Percentiles rank a stretch among this genome's conserved stretches.
Evolutionary conservation across 768 basidiomycete genomes (phyloP).

Genomic region (Tremella fuciformis): DNA sequence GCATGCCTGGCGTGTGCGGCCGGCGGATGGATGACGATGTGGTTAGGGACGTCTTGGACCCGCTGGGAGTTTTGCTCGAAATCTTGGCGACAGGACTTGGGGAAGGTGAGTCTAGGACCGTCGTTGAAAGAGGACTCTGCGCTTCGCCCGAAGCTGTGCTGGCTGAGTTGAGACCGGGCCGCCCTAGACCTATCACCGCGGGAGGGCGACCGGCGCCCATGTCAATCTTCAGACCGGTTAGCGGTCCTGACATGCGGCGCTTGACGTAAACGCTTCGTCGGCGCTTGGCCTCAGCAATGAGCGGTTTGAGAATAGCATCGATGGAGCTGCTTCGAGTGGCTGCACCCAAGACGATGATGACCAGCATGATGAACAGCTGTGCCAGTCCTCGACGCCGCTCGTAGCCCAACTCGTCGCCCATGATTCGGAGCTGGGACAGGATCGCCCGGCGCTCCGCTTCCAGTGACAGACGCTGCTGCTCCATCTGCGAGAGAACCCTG

Average conservation of each 20-base stretch:
- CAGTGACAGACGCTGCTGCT: slow-evolving; percentile 61
- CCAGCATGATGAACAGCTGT: slow-evolving; percentile 77
- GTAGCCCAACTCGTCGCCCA: slow-evolving; percentile 79
- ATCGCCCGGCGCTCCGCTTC: slow-evolving; percentile 71
- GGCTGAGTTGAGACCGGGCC: slow-evolving; percentile 6
- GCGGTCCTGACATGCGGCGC: slow-evolving; percentile 19
- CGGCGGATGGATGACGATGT: slow-evolving; percentile 5
- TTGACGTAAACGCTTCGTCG: slow-evolving; percentile 19
- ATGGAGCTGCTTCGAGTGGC: slow-evolving; percentile 55
- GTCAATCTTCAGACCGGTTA: slow-evolving; percentile 32
- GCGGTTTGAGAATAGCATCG: slow-evolving; percentile 36
- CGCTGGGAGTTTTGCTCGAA: slow-evolving; percentile 1
- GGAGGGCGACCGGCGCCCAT: slow-evolving; percentile 29
- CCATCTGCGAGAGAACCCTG: slow-evolving; percentile 65
- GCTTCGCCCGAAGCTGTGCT: no score
- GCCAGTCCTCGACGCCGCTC: slow-evolving; percentile 88
- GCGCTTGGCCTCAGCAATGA: slow-evolving; percentile 38
- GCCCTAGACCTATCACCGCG: slow-evolving; percentile 24
- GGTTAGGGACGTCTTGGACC: slow-evolving; percentile 2
- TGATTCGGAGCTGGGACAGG: slow-evolving; percentile 65
- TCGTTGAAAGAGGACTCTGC: neutral
- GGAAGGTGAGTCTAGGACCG: slow-evolving; percentile 9
- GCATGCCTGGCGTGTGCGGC: slow-evolving; percentile 10
- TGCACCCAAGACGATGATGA: slow-evolving; percentile 80
- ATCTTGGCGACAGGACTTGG: slow-evolving; percentile 7